phyloP scores from a whole-genome alignment of 1,284 basidiomycete species.

The Stereum hirsutum region DNA sequence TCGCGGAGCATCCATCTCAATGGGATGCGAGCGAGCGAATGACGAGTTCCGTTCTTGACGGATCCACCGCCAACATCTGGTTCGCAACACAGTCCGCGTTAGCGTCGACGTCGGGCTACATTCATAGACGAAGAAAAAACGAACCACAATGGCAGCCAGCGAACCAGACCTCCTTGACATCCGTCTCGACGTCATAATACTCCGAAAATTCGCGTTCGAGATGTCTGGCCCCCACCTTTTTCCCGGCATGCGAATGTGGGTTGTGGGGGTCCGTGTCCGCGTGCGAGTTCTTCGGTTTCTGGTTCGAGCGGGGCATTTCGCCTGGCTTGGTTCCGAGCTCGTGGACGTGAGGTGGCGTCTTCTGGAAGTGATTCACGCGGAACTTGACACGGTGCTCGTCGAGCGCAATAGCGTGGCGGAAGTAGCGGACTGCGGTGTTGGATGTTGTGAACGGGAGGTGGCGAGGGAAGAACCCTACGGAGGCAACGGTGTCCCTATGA shows the following conservation, averaged over 20 bases:
- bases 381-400: constrained; percentile 63
- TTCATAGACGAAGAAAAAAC: constrained; percentile 39
- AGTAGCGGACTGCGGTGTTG: constrained; percentile 46
- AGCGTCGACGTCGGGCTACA: no score
- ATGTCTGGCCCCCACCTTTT: not conserved
- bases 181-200: no score
- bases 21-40: constrained; percentile 49
- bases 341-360: not conserved
- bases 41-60: constrained; percentile 37
- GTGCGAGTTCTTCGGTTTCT: no score
- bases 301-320: constrained; percentile 12
- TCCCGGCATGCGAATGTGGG: constrained; percentile 2
- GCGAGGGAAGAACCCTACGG: constrained; percentile 34
- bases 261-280: no score
- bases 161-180: constrained; percentile 41
- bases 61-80: constrained; percentile 49
- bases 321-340: constrained; percentile 7
- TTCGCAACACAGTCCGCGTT: no score
- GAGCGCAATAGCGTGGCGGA: constrained; percentile 59
- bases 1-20: constrained; percentile 61
- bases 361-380: constrained; percentile 27
- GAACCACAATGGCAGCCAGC: constrained; percentile 23
- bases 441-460: constrained; percentile 45
- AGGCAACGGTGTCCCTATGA: constrained; percentile 34
- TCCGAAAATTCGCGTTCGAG: constrained; percentile 14